phyloP scores from a whole-genome alignment of 108 stramenopile species.

The Stephanodiscus triporus region DNA sequence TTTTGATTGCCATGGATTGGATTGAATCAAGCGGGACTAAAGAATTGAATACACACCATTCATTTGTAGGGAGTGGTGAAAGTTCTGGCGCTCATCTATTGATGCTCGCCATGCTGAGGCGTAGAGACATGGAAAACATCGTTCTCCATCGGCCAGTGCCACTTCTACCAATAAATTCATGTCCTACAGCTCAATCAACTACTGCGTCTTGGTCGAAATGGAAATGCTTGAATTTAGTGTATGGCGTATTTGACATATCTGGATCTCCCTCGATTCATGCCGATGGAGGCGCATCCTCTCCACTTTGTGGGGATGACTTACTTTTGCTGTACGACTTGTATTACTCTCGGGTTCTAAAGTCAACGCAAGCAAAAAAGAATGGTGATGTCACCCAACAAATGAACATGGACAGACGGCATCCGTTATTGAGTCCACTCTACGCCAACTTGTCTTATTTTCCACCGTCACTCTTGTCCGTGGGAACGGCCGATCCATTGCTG shows the following conservation, averaged over 20 bases:
- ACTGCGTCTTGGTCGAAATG: slow-evolving; percentile 8
- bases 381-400: not conserved
- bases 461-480: slow-evolving; percentile 39
- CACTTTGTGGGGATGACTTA: slow-evolving; percentile 42
- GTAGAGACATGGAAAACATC: slow-evolving; percentile 20
- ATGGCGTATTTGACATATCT: slow-evolving; percentile 43
- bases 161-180: not conserved
- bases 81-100: slow-evolving; percentile 53
- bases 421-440: slow-evolving; percentile 37
- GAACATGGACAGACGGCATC: slow-evolving; percentile 6
- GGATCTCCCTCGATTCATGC: slow-evolving; percentile 30
- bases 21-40: slow-evolving; percentile 29
- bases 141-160: not conserved
- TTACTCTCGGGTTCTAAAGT: not conserved
- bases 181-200: not conserved
- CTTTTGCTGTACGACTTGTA: slow-evolving; percentile 41
- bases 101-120: slow-evolving; percentile 39
- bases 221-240: slow-evolving; percentile 46
- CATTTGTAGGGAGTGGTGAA: slow-evolving; percentile 46
- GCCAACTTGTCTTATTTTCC: slow-evolving; percentile 40
- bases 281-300: slow-evolving; percentile 37
- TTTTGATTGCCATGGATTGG: slow-evolving; percentile 37
- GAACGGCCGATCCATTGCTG: slow-evolving; percentile 41
- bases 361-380: not conserved
- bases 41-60: slow-evolving; percentile 24